Evolutionary conservation across 2,329 filamentous ascomycete species (phyloP), one percentile per base, ranked within the genome.

Genomic region (Seiridium cupressi): DNA sequence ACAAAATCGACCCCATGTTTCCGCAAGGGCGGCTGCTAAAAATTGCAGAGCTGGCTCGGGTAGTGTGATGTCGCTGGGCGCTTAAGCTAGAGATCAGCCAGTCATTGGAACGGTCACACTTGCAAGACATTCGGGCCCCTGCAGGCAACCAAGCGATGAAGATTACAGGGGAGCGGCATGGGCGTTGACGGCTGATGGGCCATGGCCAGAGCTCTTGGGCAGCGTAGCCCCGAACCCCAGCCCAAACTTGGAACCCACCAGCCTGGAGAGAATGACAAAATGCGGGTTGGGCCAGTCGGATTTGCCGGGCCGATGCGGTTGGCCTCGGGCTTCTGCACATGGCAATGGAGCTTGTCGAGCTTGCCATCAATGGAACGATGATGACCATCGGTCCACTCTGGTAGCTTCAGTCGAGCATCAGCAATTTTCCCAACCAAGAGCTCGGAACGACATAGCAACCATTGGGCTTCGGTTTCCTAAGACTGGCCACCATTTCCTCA

Each of bases 1-100:
- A 42, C 18, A 26, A 26, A 26, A 26, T 26, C 18, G 18, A 26
- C 18, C 18, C 18, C 18, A 26, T 26, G 18, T 11, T 10, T 5
- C 8, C 47, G 5, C 47, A 49, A 34, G 8, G 47, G 32, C 47
- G 35, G 38, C 35, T 35, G 42, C 53, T 44, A 44, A n/a, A 32
- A 36, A 18, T 38, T 44, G 53, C 53, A 46, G 18, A 46, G 31
- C 35, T 10, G 10, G 38, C 18, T 26, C 18, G 47, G n/a, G n/a
- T 13, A 10, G 48, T 51, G 55, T 58, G 55, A 54, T 60, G 48
- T 42, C 51, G 18, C 36, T 31, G 26, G 55, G 55, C 59, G 59
- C 59, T 57, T 60, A 55, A 44, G 10, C 11, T 11, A 53, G 10
- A 2, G 6, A 36, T 48, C 18, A 44, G 34, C 58, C 58, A 60